Conservation (phyloP, 2,329 filamentous ascomycete species). For the Parastagonospora nodorum region DNA sequence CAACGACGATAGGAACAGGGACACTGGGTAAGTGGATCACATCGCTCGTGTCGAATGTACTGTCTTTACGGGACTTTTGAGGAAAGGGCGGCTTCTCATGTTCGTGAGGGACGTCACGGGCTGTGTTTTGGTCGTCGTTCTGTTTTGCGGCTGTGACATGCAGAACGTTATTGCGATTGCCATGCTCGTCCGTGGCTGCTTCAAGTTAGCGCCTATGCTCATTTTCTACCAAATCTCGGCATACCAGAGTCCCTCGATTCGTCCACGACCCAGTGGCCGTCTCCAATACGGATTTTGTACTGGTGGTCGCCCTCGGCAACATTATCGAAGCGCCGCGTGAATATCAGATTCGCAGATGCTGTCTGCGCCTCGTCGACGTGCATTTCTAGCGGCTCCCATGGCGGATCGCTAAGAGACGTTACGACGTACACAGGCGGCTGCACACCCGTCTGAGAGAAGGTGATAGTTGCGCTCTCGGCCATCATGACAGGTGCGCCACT, state of each 20-base stretch:
- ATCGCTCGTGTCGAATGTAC: conserved; percentile 10
- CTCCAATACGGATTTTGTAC: conserved; percentile 75
- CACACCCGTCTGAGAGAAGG: conserved; percentile 64
- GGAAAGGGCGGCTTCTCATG: not conserved
- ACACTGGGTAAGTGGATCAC: conserved; percentile 6
- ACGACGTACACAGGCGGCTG: conserved; percentile 72
- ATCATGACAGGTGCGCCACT: conserved; percentile 16
- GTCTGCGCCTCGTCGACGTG: conserved; percentile 51
- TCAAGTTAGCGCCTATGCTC: conserved; percentile 18
- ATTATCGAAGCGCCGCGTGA: conserved; percentile 61
- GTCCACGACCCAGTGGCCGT: conserved; percentile 69
- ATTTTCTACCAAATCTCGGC: conserved; percentile 18
- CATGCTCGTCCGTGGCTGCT: conserved; percentile 57
- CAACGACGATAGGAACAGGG: conserved; percentile 27
- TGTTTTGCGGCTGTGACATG: conserved; percentile 32
- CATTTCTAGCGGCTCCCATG: conserved; percentile 74
- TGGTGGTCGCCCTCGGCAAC: conserved; percentile 66
- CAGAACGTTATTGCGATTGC: conserved; percentile 61
- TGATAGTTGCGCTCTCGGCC: conserved; percentile 57
- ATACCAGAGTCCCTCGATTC: conserved; percentile 65
- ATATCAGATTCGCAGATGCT: conserved; percentile 61
- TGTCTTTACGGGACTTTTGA: conserved; percentile 22
- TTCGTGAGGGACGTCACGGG: not conserved
- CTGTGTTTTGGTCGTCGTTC: not conserved
- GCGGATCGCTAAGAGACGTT: conserved; percentile 68